A percentile compares a stretch with the other conserved stretches of the same genome.
Conservation (phyloP, 345 rosid genomes). For the Syzygium jambos region DNA sequence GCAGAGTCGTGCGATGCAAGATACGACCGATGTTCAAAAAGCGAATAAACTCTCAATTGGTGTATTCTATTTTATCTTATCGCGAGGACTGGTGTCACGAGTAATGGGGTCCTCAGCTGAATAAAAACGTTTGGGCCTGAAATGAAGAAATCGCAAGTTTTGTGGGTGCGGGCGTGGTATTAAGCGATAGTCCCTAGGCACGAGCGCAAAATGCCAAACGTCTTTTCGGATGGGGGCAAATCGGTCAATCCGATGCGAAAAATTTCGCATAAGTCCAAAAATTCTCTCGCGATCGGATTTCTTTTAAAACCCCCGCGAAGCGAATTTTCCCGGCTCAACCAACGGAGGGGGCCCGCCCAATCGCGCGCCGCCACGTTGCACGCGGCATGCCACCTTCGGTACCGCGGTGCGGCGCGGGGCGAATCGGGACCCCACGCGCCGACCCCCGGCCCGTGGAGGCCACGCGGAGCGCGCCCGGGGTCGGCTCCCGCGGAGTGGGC, state of each 20-base stretch:
- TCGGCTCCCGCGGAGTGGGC: neutral
- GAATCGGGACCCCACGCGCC: neutral
- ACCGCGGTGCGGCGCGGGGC: neutral
- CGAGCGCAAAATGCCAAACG: neutral
- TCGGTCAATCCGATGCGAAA: neutral
- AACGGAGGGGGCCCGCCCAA: neutral
- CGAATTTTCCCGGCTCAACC: constrained; percentile 26
- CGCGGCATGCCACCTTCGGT: neutral
- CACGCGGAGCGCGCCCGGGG: neutral
- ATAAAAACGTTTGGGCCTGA: neutral
- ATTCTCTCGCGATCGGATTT: neutral
- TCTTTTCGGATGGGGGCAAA: neutral
- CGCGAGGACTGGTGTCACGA: neutral
- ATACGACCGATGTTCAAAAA: neutral
- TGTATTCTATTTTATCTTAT: neutral
- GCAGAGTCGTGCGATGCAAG: neutral
- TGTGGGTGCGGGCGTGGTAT: neutral
- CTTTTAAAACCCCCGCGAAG: constrained; percentile 14
- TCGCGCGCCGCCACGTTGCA: neutral
- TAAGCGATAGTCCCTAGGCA: neutral
- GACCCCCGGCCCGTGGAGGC: neutral
- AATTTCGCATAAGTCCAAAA: neutral
- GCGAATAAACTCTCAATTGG: neutral
- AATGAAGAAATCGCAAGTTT: neutral
- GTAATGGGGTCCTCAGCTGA: neutral